A percentile compares a stretch with the other conserved stretches of the same genome.
These are phyloP conservation scores for Priceomyces medius DNA, from an alignment of 805 yeast species.

Conservation along the genomic window DNA sequence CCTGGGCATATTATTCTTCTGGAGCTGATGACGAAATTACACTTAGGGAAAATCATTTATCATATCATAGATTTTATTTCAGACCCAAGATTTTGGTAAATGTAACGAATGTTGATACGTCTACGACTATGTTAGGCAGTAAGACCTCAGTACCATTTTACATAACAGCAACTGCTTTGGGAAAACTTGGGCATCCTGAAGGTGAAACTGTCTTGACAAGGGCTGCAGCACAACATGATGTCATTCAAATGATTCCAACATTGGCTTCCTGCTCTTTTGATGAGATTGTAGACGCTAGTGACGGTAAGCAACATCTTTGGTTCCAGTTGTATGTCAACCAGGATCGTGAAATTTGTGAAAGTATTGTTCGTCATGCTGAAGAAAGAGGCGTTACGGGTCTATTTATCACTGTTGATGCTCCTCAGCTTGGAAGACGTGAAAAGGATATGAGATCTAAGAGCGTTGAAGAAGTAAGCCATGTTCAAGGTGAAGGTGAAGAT, in stretches of 20 bases:
- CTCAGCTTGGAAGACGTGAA: constrained; percentile 87
- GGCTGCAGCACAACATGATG: constrained; percentile 68
- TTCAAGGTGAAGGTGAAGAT: constrained; percentile 49
- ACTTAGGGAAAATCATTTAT: constrained; percentile 84
- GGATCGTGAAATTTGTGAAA: constrained; percentile 63
- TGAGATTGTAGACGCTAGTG: constrained; percentile 73
- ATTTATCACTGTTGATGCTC: constrained; percentile 91
- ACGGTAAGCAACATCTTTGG: constrained; percentile 77
- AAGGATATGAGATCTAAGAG: constrained; percentile 75
- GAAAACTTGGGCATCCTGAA: constrained; percentile 87
- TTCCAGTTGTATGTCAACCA: constrained; percentile 81
- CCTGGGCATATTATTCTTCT: constrained; percentile 91
- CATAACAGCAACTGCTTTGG: constrained; percentile 88
- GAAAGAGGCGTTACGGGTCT: constrained; percentile 73
- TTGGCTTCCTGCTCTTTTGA: constrained; percentile 85
- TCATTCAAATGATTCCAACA: constrained; percentile 91
- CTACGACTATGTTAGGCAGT: constrained; percentile 76
- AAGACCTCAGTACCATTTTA: constrained; percentile 76
- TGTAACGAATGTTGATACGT: constrained; percentile 67
- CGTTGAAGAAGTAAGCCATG: constrained; percentile 44
- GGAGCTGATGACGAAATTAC: constrained; percentile 94
- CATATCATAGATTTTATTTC: constrained; percentile 85
- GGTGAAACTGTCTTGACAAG: constrained; percentile 86
- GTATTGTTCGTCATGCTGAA: constrained; percentile 70
- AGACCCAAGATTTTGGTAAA: constrained; percentile 81